Conservation (phyloP, 768 basidiomycete species). For the Lactarius tabidus region DNA sequence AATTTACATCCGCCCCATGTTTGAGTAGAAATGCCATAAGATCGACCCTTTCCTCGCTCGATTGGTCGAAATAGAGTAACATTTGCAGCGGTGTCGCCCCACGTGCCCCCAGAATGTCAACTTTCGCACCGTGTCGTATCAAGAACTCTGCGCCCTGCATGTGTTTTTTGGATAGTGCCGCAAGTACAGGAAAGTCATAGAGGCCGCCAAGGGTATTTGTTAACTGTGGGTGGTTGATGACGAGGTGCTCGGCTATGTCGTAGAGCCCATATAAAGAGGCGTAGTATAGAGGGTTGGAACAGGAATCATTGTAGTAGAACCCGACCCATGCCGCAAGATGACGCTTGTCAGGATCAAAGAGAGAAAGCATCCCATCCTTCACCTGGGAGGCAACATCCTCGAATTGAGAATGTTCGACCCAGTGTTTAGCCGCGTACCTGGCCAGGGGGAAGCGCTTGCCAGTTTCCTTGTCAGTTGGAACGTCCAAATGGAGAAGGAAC, state of each 20-base stretch:
- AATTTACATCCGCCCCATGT: too few relatives aligned
- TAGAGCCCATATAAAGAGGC: not conserved
- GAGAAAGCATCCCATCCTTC: not conserved
- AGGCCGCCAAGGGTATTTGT: not conserved
- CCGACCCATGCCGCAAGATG: too few relatives aligned
- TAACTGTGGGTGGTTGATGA: not conserved
- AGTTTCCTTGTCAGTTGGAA: not conserved
- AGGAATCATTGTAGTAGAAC: too few relatives aligned
- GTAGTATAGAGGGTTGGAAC: not conserved
- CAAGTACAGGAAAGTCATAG: not conserved
- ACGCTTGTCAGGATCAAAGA: not conserved
- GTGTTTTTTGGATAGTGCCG: not conserved
- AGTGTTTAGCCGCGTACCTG: not conserved
- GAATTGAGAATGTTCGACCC: not conserved
- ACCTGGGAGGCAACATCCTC: not conserved
- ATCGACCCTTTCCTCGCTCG: too few relatives aligned
- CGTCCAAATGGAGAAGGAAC: not conserved
- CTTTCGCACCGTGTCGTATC: too few relatives aligned
- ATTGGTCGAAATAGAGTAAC: too few relatives aligned
- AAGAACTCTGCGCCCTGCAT: not conserved
- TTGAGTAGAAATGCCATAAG: too few relatives aligned
- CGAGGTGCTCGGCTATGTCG: not conserved
- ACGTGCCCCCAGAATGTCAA: too few relatives aligned
- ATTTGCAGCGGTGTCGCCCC: not conserved
- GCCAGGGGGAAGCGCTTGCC: not conserved